Evolutionary conservation across 148 eudicot species (phyloP).

Genomic region (Chenopodium formosanum): DNA sequence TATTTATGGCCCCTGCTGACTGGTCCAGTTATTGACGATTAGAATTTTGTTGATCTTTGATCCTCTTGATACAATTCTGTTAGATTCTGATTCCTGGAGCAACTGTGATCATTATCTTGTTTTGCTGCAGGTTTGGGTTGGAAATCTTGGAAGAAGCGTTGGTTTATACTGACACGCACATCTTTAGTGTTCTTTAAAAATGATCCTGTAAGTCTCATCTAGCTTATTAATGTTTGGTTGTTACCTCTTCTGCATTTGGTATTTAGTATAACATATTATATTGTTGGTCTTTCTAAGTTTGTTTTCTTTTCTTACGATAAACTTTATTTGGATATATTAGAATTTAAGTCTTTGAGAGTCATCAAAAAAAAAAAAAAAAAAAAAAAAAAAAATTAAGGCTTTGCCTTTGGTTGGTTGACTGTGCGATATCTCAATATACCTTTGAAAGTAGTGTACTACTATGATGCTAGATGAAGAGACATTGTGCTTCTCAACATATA

Average conservation of each 20-base stretch:
- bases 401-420: not conserved
- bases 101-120: not conserved
- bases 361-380: too few species aligned
- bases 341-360: not conserved
- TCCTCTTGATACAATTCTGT: not conserved
- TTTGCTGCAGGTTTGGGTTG: constrained; percentile 88
- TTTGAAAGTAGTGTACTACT: not conserved
- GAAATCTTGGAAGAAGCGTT: constrained; percentile 99
- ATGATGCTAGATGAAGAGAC: not conserved
- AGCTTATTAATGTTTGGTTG: not conserved
- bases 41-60: not conserved
- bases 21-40: not conserved
- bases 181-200: constrained; percentile 96
- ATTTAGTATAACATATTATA: not conserved
- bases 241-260: not conserved
- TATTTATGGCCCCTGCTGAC: not conserved
- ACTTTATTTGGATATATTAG: not conserved
- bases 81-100: not conserved
- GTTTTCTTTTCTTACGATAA: not conserved
- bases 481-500: not conserved
- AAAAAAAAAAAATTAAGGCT: not conserved
- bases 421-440: not conserved
- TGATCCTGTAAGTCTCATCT: constrained; percentile 75
- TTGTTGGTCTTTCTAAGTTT: not conserved
- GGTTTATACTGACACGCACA: constrained; percentile 97